phyloP scores from a whole-genome alignment of 2,329 filamentous ascomycete species.

The Fusarium haematococcum region DNA sequence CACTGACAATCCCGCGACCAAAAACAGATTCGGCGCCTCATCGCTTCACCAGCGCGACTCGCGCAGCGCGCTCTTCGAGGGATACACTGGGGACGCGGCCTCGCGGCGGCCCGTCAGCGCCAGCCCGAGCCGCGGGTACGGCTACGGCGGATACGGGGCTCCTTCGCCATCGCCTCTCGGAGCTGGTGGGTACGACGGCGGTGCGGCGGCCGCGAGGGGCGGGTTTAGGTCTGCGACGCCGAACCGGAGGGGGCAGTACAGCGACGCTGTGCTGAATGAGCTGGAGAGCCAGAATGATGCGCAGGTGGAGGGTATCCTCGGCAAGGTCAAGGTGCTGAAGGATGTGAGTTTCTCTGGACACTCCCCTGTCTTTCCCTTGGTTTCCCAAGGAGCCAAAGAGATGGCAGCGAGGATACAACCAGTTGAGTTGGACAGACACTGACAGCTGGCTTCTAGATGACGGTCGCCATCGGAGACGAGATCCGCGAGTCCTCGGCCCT shows the following conservation, averaged over 20 bases:
- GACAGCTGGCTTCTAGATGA: slow-evolving; percentile 70
- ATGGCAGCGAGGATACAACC: background rate
- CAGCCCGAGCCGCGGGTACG: slow-evolving; percentile 63
- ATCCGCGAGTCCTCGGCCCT: slow-evolving; percentile 90
- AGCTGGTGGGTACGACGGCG: slow-evolving; percentile 21
- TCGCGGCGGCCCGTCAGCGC: slow-evolving; percentile 56
- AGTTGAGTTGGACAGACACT: background rate
- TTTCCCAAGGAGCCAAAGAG: background rate
- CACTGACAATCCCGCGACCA: slow-evolving; percentile 10
- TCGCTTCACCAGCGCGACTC: slow-evolving; percentile 80
- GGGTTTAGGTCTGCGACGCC: slow-evolving; percentile 75
- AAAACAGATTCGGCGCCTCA: slow-evolving; percentile 72
- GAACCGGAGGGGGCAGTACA: slow-evolving; percentile 88
- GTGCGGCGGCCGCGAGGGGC: slow-evolving; percentile 12
- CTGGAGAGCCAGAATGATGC: slow-evolving; percentile 95
- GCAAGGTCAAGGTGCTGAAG: slow-evolving; percentile 91
- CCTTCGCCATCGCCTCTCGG: slow-evolving; percentile 32
- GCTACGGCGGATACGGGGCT: slow-evolving; percentile 55
- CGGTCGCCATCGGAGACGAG: slow-evolving; percentile 92
- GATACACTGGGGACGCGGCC: slow-evolving; percentile 67
- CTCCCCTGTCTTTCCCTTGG: background rate
- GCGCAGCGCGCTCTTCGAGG: slow-evolving; percentile 79
- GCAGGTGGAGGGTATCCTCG: slow-evolving; percentile 89
- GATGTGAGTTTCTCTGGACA: slow-evolving; percentile 69
- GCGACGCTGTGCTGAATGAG: slow-evolving; percentile 89